phyloP scores from a whole-genome alignment of 1,139 yeast genomes.

The Candida sojae region DNA sequence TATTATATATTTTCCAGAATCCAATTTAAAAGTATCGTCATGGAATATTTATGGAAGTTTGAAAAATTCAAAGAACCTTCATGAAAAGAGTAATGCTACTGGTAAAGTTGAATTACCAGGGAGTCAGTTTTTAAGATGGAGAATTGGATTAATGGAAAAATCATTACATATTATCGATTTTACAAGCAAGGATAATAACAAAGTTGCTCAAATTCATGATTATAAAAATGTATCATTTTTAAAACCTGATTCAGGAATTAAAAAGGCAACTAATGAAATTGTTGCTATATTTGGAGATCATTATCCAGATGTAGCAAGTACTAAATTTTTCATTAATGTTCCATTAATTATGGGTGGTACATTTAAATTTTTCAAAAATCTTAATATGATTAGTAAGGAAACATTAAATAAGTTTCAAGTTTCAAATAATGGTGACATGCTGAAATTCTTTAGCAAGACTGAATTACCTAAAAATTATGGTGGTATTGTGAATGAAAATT shows the following conservation, averaged over 20 bases:
- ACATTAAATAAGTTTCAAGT: slow-evolving; percentile 76
- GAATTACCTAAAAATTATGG: slow-evolving; percentile 65
- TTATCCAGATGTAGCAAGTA: slow-evolving; percentile 78
- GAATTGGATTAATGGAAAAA: slow-evolving; percentile 88
- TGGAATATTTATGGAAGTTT: slow-evolving; percentile 88
- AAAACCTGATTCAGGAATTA: slow-evolving; percentile 69
- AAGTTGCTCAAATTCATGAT: slow-evolving; percentile 84
- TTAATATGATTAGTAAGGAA: slow-evolving; percentile 59
- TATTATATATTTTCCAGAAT: slow-evolving; percentile 48
- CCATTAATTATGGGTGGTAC: slow-evolving; percentile 81
- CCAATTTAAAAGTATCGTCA: slow-evolving; percentile 53
- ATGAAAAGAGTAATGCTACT: slow-evolving; percentile 50
- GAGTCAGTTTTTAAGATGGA: slow-evolving; percentile 75
- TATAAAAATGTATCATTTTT: slow-evolving; percentile 78
- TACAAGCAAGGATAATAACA: slow-evolving; percentile 44
- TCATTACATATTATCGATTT: slow-evolving; percentile 68
- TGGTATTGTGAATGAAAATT: slow-evolving; percentile 18
- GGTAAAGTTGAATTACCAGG: slow-evolving; percentile 25
- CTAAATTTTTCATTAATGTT: slow-evolving; percentile 78
- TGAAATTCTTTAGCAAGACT: slow-evolving; percentile 48
- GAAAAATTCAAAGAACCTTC: slow-evolving; percentile 61
- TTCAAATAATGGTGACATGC: slow-evolving; percentile 62
- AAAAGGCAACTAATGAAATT: slow-evolving; percentile 68
- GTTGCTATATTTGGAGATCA: slow-evolving; percentile 71
- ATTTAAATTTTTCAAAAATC: slow-evolving; percentile 58